Evolutionary conservation across 2,329 filamentous ascomycete genomes (phyloP).

Genomic region (Ophiostoma tasmaniense): DNA sequence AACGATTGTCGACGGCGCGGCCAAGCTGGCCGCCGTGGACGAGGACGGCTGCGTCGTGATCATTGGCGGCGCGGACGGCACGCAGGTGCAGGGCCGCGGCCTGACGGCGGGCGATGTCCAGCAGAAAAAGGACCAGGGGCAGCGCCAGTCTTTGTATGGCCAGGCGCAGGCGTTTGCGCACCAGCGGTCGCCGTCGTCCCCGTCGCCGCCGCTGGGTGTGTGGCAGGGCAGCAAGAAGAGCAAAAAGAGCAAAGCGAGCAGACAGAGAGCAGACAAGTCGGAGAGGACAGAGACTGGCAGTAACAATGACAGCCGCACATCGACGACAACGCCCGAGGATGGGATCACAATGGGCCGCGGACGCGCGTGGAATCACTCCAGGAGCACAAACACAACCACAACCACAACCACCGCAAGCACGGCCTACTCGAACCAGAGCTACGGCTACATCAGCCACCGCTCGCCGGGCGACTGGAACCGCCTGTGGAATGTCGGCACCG

Average conservation of each 20-base stretch:
- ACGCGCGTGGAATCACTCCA: constrained; percentile 5
- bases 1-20: constrained; percentile 85
- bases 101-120: constrained; percentile 4
- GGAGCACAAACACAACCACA: background rate
- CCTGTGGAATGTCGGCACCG: constrained; percentile 86
- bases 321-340: constrained; percentile 3
- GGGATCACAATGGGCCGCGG: constrained; percentile 17
- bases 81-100: constrained; percentile 15
- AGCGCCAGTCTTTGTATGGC: constrained; percentile 9
- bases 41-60: constrained; percentile 16
- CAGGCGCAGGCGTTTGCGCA: constrained; percentile 12
- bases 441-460: background rate
- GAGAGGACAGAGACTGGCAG: background rate
- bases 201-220: constrained; percentile 17
- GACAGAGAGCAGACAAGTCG: too few relatives aligned
- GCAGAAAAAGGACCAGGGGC: background rate
- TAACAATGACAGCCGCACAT: constrained; percentile 18
- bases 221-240: constrained; percentile 10
- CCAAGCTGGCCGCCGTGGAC: constrained; percentile 71
- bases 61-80: constrained; percentile 16
- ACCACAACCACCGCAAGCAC: background rate
- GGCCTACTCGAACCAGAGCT: background rate
- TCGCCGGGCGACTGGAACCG: constrained; percentile 58
- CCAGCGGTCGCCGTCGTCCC: constrained; percentile 20
- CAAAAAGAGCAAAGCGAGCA: constrained; percentile 26